Evolutionary conservation across 495 filamentous ascomycete genomes (phyloP), one percentile per base, ranked within the genome.

Genomic region (Lasiosphaeris hirsuta): DNA sequence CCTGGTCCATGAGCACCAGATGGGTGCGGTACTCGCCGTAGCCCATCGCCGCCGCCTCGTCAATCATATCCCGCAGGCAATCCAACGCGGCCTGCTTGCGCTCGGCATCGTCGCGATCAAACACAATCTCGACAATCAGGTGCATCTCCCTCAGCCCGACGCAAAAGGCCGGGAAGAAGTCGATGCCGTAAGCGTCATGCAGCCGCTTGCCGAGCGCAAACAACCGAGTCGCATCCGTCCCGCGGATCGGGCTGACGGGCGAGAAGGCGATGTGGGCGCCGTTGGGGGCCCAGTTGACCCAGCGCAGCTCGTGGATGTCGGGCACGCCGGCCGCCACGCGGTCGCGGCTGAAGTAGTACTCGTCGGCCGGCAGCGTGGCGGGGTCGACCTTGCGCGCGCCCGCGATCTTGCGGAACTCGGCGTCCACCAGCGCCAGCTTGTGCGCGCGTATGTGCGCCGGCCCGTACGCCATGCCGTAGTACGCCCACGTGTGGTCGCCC

Each of bases 21-120:
- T 85, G 82, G 1, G 82, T 82, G 6, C 82, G 68, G 56, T 84
- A 84, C 58, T 85, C 81, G 15, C 82, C 81, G 56, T 76, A 84
- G 0, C 81, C 83, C 14, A 75, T 65, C 9, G 58, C 65, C 4
- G 80, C 80, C 6, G 74, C 72, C 15, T 74, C 74, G 10, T 75
- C 70, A 10, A 84, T 74, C 60, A 84, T 67, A 14, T 75, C 72
- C 10, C 75, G 66, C 61, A 82, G 53, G 49, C 69, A 65, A 60
- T 71, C 57, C 61, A 80, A 46, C 67, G 70, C 60, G 14, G 54
- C 66, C 68, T 70, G 58, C n/a, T 66, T 68, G 37, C 63, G 56
- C 38, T 70, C 71, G 1, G 63, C 42, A 43, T 79, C 66, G 11
- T 70, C 69, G 10, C 79, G 71, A 55, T 85, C 74, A 52, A 79